phyloP scores from a whole-genome alignment of 371 early-diverging fungal species.

The Coemansia sp. region DNA sequence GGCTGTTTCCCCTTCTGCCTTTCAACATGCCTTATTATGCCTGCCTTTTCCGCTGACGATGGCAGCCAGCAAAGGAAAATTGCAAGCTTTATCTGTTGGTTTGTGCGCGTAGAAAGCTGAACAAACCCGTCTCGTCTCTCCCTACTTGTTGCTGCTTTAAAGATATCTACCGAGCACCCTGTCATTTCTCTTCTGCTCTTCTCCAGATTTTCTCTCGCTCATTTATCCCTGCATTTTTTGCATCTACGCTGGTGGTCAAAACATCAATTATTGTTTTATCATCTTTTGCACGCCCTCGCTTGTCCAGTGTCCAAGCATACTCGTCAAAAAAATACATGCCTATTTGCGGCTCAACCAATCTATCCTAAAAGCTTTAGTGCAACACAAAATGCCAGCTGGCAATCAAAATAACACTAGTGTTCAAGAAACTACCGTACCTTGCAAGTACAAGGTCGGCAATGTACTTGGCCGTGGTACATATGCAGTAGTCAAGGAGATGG shows the following conservation, averaged over 20 bases:
- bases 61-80: too few species aligned
- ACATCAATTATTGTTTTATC: background rate
- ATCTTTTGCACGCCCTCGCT: background rate
- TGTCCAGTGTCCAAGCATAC: background rate
- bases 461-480: conserved; percentile 64
- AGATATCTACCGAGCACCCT: background rate
- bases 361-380: background rate
- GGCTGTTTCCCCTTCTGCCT: background rate
- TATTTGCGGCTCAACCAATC: background rate
- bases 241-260: background rate
- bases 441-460: conserved; percentile 55
- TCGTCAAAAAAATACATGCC: background rate
- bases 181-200: background rate
- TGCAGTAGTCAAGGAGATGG: conserved; percentile 65
- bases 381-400: background rate
- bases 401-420: background rate
- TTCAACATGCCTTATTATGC: background rate
- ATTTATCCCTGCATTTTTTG: background rate
- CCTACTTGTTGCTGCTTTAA: background rate
- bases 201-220: background rate
- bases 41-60: background rate
- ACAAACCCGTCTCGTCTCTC: too few species aligned
- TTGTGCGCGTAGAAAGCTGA: too few species aligned
- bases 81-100: too few species aligned
- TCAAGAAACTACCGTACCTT: conserved; percentile 6